Evolutionary conservation across 768 basidiomycete genomes (phyloP).

Genomic region (Tricholoma bakamatsutake): DNA sequence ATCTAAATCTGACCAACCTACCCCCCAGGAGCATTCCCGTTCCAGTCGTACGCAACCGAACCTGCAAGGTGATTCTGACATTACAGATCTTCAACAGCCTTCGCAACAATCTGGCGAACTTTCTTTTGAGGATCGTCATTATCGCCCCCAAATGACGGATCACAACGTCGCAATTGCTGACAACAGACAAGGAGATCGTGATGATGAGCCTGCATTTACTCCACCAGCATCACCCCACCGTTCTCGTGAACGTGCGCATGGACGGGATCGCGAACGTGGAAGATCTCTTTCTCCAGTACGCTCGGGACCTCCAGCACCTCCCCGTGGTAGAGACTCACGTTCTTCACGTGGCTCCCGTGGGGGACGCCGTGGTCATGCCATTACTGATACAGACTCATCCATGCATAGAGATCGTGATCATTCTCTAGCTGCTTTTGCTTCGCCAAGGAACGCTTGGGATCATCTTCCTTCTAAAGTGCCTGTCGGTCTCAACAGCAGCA

Average conservation of each 20-base stretch:
- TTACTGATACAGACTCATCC: slow-evolving; percentile 24
- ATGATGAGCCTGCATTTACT: slow-evolving; percentile 12
- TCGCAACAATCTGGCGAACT: slow-evolving; percentile 23
- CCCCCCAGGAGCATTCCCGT: slow-evolving; percentile 19
- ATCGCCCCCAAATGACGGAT: slow-evolving; percentile 42
- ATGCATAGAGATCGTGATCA: slow-evolving; percentile 22
- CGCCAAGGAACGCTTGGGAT: slow-evolving; percentile 21
- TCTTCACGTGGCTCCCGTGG: slow-evolving; percentile 22
- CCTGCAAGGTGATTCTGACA: slow-evolving; percentile 13
- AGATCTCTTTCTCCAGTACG: slow-evolving; percentile 23
- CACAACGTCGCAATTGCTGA: slow-evolving; percentile 15
- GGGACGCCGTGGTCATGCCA: slow-evolving; percentile 18
- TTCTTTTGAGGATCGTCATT: slow-evolving; percentile 59
- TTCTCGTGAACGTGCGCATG: slow-evolving; percentile 19
- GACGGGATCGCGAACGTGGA: slow-evolving; percentile 18
- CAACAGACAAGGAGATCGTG: slow-evolving; percentile 19
- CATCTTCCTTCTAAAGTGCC: slow-evolving; percentile 14
- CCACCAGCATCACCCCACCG: slow-evolving; percentile 23
- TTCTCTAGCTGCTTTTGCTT: slow-evolving; percentile 12
- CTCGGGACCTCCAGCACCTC: slow-evolving; percentile 10
- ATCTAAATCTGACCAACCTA: slow-evolving; percentile 26
- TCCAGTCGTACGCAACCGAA: slow-evolving; percentile 12
- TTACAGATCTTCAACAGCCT: slow-evolving; percentile 11
- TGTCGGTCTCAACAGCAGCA: slow-evolving; percentile 14
- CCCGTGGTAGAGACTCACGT: slow-evolving; percentile 19